These are phyloP conservation scores for Trypanosoma brucei DNA, from an alignment of 208 protist genomes.

Conservation along the genomic window DNA sequence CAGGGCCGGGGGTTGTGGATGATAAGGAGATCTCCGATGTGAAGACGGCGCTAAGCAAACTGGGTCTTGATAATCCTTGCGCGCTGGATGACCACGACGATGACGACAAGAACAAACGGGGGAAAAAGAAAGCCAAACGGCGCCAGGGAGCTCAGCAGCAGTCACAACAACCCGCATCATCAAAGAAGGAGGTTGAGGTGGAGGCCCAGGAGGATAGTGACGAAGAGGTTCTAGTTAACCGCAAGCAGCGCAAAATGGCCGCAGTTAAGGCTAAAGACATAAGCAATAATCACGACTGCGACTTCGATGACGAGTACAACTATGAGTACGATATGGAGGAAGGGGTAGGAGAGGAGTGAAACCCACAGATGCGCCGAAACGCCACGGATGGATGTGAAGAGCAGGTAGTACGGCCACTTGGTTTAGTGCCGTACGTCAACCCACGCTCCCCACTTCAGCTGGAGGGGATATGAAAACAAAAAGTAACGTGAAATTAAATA, in stretches of 20 bases:
- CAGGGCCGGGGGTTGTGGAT: slow-evolving; percentile 3
- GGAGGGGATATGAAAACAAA: no score
- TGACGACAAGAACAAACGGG: slow-evolving; percentile 16
- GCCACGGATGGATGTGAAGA: not conserved
- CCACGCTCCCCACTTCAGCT: no score
- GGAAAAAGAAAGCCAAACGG: slow-evolving; percentile 22
- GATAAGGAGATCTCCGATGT: not conserved
- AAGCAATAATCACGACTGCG: slow-evolving; percentile 18
- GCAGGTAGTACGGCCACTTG: no score
- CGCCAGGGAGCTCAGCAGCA: slow-evolving; percentile 11
- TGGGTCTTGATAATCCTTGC: slow-evolving; percentile 14
- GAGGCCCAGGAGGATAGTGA: slow-evolving; percentile 49
- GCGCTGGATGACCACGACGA: slow-evolving; percentile 10
- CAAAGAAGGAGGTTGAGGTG: slow-evolving; percentile 23
- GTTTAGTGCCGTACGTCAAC: no score
- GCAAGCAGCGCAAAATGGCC: slow-evolving; percentile 64
- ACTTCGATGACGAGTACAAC: slow-evolving; percentile 42
- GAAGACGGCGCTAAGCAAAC: slow-evolving; percentile 1
- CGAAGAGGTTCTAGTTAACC: slow-evolving; percentile 71
- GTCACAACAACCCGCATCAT: slow-evolving; percentile 17
- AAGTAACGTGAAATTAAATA: no score
- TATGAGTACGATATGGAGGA: slow-evolving; percentile 38
- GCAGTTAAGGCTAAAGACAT: slow-evolving; percentile 30
- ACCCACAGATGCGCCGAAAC: not conserved
- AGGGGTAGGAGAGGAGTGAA: slow-evolving; percentile 4